Evolutionary conservation across 805 yeast species (phyloP), one percentile per base, ranked within the genome.

Genomic region (Saccharomycopsis schoenii): DNA sequence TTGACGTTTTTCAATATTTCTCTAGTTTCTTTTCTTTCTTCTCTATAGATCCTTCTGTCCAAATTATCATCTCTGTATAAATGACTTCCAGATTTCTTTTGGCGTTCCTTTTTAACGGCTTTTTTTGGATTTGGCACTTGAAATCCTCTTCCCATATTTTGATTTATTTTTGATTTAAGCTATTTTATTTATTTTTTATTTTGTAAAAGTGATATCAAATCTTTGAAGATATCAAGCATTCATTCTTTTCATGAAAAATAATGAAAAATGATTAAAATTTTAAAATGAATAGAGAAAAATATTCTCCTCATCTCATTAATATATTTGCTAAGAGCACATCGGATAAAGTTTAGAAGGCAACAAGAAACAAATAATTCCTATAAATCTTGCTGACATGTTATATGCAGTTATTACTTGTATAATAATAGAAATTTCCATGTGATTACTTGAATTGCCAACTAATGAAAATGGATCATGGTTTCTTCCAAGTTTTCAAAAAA

Each of bases 41-140:
- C 78, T 65, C 86, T 70, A 69, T 83, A 83, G 2, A 76, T 74
- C 62, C 73, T 76, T 66, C 86, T 73, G 67, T 75, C 64, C 6
- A 41, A 12, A 21, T 60, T 47, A 12, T 61, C 57, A 21, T 61
- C 64, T 8, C 65, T 43, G 24, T 47, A 21, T 17, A 63, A 55
- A 55, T 63, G 65, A 24, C 62, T 58, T 4, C 65, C 65, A 1
- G 58, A 52, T n/a, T 58, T 55, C 21, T 47, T 47, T 47, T 47
- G 52, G 34, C 52, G 52, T 4, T 17, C 42, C 34, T 41, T 58
- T 56, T 42, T 51, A 6, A 36, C 52, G 19, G 17, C 19, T 37
- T 61, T 63, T 19, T 34, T 40, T 5, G 64, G 64, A 59, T 63
- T 63, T 43, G 65, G 65, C 14, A 42, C 52, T 42, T 63, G 65